phyloP scores from a whole-genome alignment of 805 yeast genomes.

The Cyberlindnera mycetangii region DNA sequence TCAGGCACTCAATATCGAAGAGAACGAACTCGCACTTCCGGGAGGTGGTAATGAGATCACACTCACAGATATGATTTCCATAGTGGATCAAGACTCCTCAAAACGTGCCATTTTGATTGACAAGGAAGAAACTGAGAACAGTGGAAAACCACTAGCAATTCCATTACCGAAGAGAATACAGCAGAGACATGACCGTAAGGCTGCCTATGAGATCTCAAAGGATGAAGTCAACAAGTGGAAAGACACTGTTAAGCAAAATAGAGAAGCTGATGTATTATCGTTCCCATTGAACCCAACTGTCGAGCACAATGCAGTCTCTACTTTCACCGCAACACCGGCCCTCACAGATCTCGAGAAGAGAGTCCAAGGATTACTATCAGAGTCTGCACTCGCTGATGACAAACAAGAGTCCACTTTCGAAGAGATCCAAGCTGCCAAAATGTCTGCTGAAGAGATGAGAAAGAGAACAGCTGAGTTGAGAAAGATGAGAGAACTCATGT shows the following conservation, averaged over 20 bases:
- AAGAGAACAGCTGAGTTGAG: conserved; percentile 80
- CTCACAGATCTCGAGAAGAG: conserved; percentile 63
- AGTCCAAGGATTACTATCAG: conserved; percentile 55
- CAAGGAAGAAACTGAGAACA: conserved; percentile 32
- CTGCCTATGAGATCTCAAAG: conserved; percentile 86
- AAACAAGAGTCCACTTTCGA: conserved; percentile 81
- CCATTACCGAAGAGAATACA: conserved; percentile 88
- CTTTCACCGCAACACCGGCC: conserved; percentile 46
- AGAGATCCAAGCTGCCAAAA: conserved; percentile 75
- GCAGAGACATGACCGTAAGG: conserved; percentile 78
- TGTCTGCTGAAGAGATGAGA: conserved; percentile 75
- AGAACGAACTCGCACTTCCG: conserved; percentile 70
- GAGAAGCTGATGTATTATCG: conserved; percentile 79
- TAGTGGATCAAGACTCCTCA: conserved; percentile 47
- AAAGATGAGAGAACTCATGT: conserved; percentile 93
- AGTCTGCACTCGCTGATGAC: conserved; percentile 70
- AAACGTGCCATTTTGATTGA: conserved; percentile 49
- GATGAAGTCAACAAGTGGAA: conserved; percentile 88
- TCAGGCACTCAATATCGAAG: conserved; percentile 53
- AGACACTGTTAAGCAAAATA: conserved; percentile 72
- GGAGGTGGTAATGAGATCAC: conserved; percentile 57
- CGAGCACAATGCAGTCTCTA: conserved; percentile 48
- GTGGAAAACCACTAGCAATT: conserved; percentile 55
- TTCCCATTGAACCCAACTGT: conserved; percentile 61
- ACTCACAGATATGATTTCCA: conserved; percentile 72